phyloP scores from a whole-genome alignment of 306 rosid species.

The Senna tora region DNA sequence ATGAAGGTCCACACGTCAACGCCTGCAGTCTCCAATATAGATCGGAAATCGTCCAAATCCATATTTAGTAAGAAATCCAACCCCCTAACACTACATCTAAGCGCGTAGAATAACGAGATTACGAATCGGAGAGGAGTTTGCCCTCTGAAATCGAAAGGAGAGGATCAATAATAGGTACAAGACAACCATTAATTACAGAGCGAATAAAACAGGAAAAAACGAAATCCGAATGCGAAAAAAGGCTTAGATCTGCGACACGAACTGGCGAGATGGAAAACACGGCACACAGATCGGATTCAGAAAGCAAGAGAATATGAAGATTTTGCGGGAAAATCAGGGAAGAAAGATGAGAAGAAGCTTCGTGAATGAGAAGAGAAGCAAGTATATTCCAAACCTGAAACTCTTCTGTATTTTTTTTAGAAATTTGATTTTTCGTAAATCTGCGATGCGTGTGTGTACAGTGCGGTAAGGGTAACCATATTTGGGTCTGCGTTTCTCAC shows the following conservation, averaged over 20 bases:
- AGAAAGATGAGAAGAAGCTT: neutral
- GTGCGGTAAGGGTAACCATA: neutral
- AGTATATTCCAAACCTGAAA: slow-evolving; percentile 5
- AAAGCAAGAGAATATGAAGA: neutral
- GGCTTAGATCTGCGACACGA: slow-evolving; percentile 31
- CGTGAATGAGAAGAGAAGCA: neutral
- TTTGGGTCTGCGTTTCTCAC: neutral
- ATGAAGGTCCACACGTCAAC: slow-evolving; percentile 77
- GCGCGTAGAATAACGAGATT: neutral
- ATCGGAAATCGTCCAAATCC: slow-evolving; percentile 79
- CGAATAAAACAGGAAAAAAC: neutral
- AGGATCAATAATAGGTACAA: neutral
- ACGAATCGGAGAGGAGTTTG: neutral
- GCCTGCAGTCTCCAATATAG: slow-evolving; percentile 62
- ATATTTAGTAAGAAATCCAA: slow-evolving; percentile 28
- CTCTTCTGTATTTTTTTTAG: neutral
- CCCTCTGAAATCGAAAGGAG: neutral
- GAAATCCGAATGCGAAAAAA: neutral
- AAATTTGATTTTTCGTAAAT: neutral
- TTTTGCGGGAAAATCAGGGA: neutral
- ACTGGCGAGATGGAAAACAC: neutral
- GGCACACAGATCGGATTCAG: neutral
- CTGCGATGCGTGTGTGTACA: neutral
- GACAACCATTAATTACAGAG: neutral
- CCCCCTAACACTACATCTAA: neutral